These are phyloP conservation scores for Entonaema liquescens DNA, from an alignment of 495 filamentous ascomycete genomes.

Conservation along the genomic window DNA sequence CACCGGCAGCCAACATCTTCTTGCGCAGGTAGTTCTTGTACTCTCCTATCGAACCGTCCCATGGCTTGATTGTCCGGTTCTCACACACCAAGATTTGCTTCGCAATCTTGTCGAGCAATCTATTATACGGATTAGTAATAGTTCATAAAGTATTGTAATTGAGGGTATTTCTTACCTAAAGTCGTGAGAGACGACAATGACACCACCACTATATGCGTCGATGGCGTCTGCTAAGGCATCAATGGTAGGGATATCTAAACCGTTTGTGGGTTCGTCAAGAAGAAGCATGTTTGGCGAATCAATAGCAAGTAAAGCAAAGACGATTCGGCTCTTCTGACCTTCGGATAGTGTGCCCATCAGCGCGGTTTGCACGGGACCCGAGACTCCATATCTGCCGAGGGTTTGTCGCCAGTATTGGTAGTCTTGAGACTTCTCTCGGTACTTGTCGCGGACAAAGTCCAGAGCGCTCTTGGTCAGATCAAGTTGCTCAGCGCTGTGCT, in stretches of 20 bases:
- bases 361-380: constrained; percentile 91
- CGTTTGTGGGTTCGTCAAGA: constrained; percentile 98
- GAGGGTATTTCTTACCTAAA: constrained; percentile 75
- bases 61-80: constrained; percentile 86
- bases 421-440: constrained; percentile 86
- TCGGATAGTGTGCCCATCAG: constrained; percentile 98
- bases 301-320: constrained; percentile 95
- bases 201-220: constrained; percentile 94
- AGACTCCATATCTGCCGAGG: constrained; percentile 91
- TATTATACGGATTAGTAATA: constrained; percentile 49
- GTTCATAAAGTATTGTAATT: neutral
- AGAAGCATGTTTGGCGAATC: constrained; percentile 97
- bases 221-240: constrained; percentile 97
- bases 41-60: constrained; percentile 87
- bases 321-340: constrained; percentile 96
- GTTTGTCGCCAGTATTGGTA: constrained; percentile 99
- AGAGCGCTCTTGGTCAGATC: constrained; percentile 97
- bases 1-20: constrained; percentile 83
- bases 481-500: constrained; percentile 98
- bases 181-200: constrained; percentile 97
- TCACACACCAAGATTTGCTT: constrained; percentile 99
- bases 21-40: constrained; percentile 99
- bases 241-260: constrained; percentile 98
- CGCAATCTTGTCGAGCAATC: constrained; percentile 98
- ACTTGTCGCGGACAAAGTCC: constrained; percentile 98